Conservation (phyloP, 768 basidiomycete genomes). For the Tulasnella sp. region DNA sequence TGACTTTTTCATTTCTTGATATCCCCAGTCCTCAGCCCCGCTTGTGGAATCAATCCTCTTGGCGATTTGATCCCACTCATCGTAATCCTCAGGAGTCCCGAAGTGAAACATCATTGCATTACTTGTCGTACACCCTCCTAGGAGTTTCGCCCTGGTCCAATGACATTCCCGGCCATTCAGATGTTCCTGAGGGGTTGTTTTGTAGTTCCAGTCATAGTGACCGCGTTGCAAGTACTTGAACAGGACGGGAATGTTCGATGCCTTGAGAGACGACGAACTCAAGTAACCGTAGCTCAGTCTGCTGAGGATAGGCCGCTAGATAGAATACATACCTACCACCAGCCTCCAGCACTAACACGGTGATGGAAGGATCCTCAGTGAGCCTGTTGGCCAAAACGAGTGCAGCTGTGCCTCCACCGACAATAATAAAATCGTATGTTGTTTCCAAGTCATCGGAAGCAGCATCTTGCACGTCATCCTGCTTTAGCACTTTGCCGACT, state of each 20-base stretch:
- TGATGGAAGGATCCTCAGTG: conserved; percentile 24
- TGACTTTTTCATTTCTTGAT: conserved; percentile 13
- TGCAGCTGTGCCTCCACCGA: conserved; percentile 30
- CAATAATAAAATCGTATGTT: conserved; percentile 24
- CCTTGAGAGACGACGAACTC: neutral
- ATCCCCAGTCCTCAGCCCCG: conserved; percentile 17
- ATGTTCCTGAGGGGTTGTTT: neutral
- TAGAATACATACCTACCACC: conserved; percentile 15
- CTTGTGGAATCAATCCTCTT: conserved; percentile 1
- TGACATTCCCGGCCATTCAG: conserved; percentile 26
- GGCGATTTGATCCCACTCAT: conserved; percentile 17
- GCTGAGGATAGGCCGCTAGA: neutral
- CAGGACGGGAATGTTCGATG: neutral
- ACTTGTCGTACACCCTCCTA: conserved; percentile 60
- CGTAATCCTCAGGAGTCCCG: conserved; percentile 18
- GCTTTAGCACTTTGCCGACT: too few species aligned
- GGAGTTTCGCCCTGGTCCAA: conserved; percentile 42
- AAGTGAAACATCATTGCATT: conserved; percentile 41
- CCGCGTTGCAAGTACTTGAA: conserved; percentile 2
- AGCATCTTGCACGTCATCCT: too few species aligned
- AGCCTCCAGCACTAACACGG: conserved; percentile 25
- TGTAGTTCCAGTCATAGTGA: conserved; percentile 7
- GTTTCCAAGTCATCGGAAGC: neutral
- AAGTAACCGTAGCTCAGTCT: neutral
- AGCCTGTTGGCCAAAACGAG: conserved; percentile 27